Evolutionary conservation across 179 eudicot species (phyloP).

Genomic region (Nepenthes alata): DNA sequence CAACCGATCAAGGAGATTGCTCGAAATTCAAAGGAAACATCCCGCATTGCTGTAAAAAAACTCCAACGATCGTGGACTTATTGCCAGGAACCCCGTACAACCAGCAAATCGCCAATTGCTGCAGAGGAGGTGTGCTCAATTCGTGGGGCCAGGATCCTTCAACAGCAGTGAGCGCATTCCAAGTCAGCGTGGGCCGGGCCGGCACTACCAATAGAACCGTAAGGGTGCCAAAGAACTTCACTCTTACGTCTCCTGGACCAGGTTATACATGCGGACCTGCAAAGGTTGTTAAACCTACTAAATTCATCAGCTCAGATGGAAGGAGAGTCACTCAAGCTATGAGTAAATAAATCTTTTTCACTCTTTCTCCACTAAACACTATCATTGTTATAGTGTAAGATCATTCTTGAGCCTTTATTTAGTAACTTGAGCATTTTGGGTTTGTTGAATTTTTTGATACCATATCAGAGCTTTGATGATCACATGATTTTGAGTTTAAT

Average conservation of each 20-base stretch:
- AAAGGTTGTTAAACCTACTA: conserved; percentile 21
- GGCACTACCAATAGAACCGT: conserved; percentile 17
- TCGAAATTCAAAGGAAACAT: conserved; percentile 21
- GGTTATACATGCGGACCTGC: conserved; percentile 40
- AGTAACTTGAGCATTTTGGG: neutral
- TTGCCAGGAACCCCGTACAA: conserved; percentile 23
- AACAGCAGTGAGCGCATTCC: conserved; percentile 29
- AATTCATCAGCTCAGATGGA: conserved; percentile 24
- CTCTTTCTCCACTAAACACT: neutral
- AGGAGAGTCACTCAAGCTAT: conserved; percentile 36
- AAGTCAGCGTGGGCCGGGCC: conserved; percentile 26
- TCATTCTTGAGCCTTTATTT: too few species aligned
- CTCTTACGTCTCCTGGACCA: conserved; percentile 35
- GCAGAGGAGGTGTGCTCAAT: conserved; percentile 36
- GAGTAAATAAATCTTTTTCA: conserved; percentile 24
- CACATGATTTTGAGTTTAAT: too few species aligned
- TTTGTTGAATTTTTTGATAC: neutral
- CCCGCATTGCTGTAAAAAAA: conserved; percentile 39
- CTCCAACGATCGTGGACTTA: conserved; percentile 33
- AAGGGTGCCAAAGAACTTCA: conserved; percentile 23
- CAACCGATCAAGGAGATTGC: conserved; percentile 44
- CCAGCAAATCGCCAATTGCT: conserved; percentile 21
- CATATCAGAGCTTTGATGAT: neutral
- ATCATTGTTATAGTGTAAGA: neutral
- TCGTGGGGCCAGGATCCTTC: conserved; percentile 32